Evolutionary conservation across 371 early-diverging fungal genomes (phyloP), one percentile per base, ranked within the genome.

Genomic region (Mucor racemosus): DNA sequence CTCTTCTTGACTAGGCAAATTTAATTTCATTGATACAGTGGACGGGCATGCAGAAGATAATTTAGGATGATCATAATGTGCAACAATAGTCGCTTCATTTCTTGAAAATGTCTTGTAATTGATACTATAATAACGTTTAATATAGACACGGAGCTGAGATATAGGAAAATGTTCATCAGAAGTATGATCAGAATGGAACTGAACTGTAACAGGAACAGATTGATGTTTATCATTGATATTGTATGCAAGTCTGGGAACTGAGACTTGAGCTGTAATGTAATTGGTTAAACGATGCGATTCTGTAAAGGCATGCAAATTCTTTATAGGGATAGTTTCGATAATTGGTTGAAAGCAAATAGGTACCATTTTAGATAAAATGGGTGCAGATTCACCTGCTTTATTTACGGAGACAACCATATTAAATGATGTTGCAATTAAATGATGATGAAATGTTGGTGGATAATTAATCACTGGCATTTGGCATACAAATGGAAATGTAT

Each of bases 381-480:
- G 66, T 5, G 44, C 7, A 7, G 65, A 8, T 6, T 60, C 56
- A 3, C 63, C 60, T 1, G 60, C 65, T 66, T 67, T 61, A 3
- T 66, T 67, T 7, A 76, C 44, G 11, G 67, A 68, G 0, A 71
- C 77, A 26, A 76, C 38, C 60, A 74, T 38, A 14, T 60, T 56
- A 38, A 73, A 74, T 11, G 64, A 53, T 33, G 58, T 71, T 7
- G 71, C 69, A 36, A 76, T 66, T 17, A 70, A 58, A 41, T 75
- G 68, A 39, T 74, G 71, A 6, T 74, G 66, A 58, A 74, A 68
- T 10, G 71, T 66, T 26, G 77, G 77, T 6, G 77, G 77, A 35
- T 58, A 76, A 31, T 76, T 76, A 14, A 76, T 65, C 0, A 76
- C 65, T 11, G 77, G 77, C 74, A 76, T 68, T 58, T 76, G 74